Conservation (phyloP, 345 rosid species). For the Salix arbutifolia region DNA sequence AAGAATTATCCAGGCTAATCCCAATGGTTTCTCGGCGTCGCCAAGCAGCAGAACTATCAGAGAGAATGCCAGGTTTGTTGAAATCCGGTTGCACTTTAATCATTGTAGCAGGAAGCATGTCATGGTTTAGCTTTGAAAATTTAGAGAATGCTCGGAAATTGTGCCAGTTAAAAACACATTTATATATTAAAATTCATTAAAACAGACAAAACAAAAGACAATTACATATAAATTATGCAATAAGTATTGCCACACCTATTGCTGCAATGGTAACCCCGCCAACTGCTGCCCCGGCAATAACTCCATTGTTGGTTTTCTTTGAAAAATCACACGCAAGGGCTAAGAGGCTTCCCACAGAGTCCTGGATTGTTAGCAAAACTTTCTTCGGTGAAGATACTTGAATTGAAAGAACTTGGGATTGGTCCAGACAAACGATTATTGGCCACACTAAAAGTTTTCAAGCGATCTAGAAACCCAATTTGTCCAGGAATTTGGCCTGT, state of each 20-base stretch:
- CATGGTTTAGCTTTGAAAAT: not conserved
- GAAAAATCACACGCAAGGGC: constrained; percentile 29
- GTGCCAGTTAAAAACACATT: constrained; percentile 1
- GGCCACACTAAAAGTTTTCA: constrained; percentile 50
- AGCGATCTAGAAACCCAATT: constrained; percentile 45
- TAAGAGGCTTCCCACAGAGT: constrained; percentile 67
- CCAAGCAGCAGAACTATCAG: constrained; percentile 88
- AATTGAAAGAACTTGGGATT: constrained; percentile 34
- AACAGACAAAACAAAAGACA: constrained; percentile 8
- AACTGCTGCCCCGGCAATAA: constrained; percentile 59
- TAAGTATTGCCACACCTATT: constrained; percentile 33
- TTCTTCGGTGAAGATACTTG: not conserved
- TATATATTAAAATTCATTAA: constrained; percentile 26
- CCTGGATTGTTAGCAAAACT: constrained; percentile 46
- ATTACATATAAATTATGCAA: constrained; percentile 22
- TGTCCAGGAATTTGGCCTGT: constrained; percentile 56
- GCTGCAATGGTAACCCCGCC: constrained; percentile 70
- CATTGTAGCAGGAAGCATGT: not conserved
- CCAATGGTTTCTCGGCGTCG: constrained; percentile 99
- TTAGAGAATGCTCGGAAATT: not conserved
- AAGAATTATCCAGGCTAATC: constrained; percentile 64
- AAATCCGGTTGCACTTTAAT: not conserved
- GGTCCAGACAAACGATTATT: constrained; percentile 59
- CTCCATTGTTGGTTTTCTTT: constrained; percentile 28
- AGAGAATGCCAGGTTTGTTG: constrained; percentile 87